Percentiles rank a stretch among this genome's conserved stretches.
phyloP scores from a whole-genome alignment of 129 eudicot genomes.

The Arctium lappa region DNA sequence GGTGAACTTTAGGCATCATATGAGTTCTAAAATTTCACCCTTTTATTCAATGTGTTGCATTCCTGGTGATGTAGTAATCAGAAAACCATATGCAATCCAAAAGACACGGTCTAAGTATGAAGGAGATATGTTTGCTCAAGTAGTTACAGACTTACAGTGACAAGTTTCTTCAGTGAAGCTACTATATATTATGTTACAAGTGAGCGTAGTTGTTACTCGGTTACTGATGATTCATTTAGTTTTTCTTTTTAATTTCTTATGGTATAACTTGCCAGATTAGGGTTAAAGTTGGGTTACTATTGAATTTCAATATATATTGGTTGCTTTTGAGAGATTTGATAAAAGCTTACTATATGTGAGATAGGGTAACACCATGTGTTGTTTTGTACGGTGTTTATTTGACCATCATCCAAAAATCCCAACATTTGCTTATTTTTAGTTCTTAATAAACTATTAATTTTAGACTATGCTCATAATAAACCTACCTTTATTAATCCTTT shows the following conservation, averaged over 20 bases:
- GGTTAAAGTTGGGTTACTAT: background rate
- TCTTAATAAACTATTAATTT: background rate
- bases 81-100: too few species aligned
- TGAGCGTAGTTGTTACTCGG: too few species aligned
- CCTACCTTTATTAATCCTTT: background rate
- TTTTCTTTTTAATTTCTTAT: background rate
- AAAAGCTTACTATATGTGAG: background rate
- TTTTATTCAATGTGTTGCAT: too few species aligned
- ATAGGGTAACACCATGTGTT: background rate
- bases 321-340: conserved; percentile 7
- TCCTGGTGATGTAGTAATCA: too few species aligned
- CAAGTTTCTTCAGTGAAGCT: too few species aligned
- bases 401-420: background rate
- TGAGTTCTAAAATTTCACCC: too few species aligned
- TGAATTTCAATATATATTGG: background rate
- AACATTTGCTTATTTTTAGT: background rate
- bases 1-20: background rate
- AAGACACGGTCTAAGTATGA: too few species aligned
- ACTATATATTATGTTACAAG: too few species aligned
- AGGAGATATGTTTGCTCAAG: too few species aligned
- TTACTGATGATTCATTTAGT: too few species aligned
- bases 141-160: too few species aligned
- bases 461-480: too few species aligned
- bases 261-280: background rate
- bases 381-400: background rate